Percentiles rank a stretch among this genome's conserved stretches.
These are phyloP conservation scores for Westerdykella sp. DNA, from an alignment of 2,329 filamentous ascomycete genomes.

Conservation along the genomic window DNA sequence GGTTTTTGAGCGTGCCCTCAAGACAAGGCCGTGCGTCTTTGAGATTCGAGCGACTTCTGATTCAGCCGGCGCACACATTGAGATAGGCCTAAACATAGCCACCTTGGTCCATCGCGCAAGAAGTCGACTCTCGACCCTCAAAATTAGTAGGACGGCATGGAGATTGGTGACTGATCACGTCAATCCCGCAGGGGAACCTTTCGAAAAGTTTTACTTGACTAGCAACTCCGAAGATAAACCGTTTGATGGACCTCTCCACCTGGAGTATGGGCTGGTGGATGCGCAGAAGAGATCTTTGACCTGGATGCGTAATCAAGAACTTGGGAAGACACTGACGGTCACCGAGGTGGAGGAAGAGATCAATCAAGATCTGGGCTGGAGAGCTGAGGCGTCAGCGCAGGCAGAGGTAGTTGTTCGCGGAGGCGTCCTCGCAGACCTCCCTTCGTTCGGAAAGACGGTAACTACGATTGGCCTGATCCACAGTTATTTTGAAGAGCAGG, in stretches of 20 bases:
- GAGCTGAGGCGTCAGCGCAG: slow-evolving; percentile 50
- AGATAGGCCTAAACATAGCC: slow-evolving; percentile 38
- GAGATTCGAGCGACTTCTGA: slow-evolving; percentile 6
- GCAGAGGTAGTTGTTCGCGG: slow-evolving; percentile 44
- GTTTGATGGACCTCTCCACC: slow-evolving; percentile 30
- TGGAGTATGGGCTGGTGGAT: slow-evolving; percentile 36
- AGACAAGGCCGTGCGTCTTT: slow-evolving; percentile 38
- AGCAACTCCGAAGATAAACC: slow-evolving; percentile 36
- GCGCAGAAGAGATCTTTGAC: slow-evolving; percentile 51
- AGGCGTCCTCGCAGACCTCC: slow-evolving; percentile 58
- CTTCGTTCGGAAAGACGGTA: slow-evolving; percentile 63
- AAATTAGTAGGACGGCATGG: slow-evolving; percentile 35
- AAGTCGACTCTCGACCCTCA: slow-evolving; percentile 21
- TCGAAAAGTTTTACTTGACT: slow-evolving; percentile 39
- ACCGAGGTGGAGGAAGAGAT: slow-evolving; percentile 54
- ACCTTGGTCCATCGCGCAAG: slow-evolving; percentile 42
- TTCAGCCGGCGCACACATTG: slow-evolving; percentile 30
- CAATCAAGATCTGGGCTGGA: slow-evolving; percentile 49
- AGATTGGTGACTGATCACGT: slow-evolving; percentile 44
- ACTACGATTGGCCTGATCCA: slow-evolving; percentile 53
- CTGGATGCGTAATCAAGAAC: slow-evolving; percentile 57
- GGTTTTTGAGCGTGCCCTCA: slow-evolving; percentile 47
- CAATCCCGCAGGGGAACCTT: slow-evolving; percentile 24
- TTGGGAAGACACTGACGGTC: slow-evolving; percentile 11
- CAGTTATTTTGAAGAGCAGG: slow-evolving; percentile 31